Conservation (phyloP, 805 yeast genomes). For the Teunomyces aglyptinius region DNA sequence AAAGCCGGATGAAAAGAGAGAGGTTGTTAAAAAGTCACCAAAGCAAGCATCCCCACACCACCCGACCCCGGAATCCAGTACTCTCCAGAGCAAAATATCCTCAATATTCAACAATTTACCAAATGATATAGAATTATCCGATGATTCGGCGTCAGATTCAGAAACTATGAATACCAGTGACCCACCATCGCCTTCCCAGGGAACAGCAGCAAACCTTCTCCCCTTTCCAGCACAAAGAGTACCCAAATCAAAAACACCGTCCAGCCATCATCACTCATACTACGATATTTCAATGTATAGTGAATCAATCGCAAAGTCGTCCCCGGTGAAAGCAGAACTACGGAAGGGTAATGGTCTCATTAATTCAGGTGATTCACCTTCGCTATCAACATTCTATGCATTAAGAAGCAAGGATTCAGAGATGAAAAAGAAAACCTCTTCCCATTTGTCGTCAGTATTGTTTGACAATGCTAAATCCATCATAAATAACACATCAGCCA, state of each 20-base stretch:
- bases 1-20: conserved; percentile 9
- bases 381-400: conserved; percentile 26
- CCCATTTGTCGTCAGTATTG: conserved; percentile 32
- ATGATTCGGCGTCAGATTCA: conserved; percentile 43
- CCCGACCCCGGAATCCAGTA: conserved; percentile 4
- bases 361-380: conserved; percentile 16
- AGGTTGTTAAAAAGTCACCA: conserved; percentile 3
- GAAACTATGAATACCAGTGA: conserved; percentile 26
- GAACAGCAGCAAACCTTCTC: conserved; percentile 1
- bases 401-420: conserved; percentile 19
- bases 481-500: conserved; percentile 32
- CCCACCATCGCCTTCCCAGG: neutral
- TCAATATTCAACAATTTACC: conserved; percentile 46
- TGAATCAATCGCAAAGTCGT: conserved; percentile 25
- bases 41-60: neutral
- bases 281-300: conserved; percentile 22
- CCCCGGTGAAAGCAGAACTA: conserved; percentile 27
- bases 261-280: conserved; percentile 9
- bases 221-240: neutral
- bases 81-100: conserved; percentile 33
- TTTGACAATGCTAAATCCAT: conserved; percentile 40
- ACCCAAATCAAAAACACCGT: neutral
- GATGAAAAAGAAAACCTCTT: conserved; percentile 23
- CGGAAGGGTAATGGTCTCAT: conserved; percentile 7
- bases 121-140: conserved; percentile 45